Evolutionary conservation across 176 grass and related monocot genomes (phyloP), one percentile per base, ranked within the genome.

Genomic region (Alopecurus myosuroides): DNA sequence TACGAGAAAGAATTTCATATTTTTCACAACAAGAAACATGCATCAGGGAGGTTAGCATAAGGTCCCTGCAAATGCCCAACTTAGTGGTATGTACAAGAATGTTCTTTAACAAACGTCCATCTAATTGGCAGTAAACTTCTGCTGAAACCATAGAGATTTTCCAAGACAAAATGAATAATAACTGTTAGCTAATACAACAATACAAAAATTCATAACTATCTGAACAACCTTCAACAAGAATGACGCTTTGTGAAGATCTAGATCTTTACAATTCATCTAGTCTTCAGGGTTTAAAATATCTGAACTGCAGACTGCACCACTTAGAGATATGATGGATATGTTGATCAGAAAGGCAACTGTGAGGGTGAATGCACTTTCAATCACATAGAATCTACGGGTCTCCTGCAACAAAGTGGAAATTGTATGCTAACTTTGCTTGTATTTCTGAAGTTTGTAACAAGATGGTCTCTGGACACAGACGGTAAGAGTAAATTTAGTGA

Each of bases 341-440:
- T 98, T 98, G 82, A 98, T 98, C 11, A 98, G 91, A 87, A 98
- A 98, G 62, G 96, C 96, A 66, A 98, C 74, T 29, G 88, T 80
- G 77, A 98, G 93, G 66, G 96, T 91, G 87, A 98, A 95, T 87
- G 91, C 96, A 86, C 96, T 98, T 91, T 98, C 96, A 72, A 98
- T 87, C 39, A 77, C 95, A 78, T 98, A 98, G 87, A 95, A 98
- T 76, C 91, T 92, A 48, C 91, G 94, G 4, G 96, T 91, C 84
- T 98, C 96, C 96, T 98, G 88, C 58, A 92, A 94, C 33, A 85
- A 71, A 81, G 41, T 51, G 39, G 55, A 89, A 78, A 78, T 62
- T 86, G 33, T 5, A 76, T 77, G 52, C 71, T 28, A 68, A 39
- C 9, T 76, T 17, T 13, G 18, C 40, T 39, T 62, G 33, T 22